Evolutionary conservation across 2,329 filamentous ascomycete species (phyloP), one percentile per base, ranked within the genome.

Genomic region (Talaromyces verruculosus): DNA sequence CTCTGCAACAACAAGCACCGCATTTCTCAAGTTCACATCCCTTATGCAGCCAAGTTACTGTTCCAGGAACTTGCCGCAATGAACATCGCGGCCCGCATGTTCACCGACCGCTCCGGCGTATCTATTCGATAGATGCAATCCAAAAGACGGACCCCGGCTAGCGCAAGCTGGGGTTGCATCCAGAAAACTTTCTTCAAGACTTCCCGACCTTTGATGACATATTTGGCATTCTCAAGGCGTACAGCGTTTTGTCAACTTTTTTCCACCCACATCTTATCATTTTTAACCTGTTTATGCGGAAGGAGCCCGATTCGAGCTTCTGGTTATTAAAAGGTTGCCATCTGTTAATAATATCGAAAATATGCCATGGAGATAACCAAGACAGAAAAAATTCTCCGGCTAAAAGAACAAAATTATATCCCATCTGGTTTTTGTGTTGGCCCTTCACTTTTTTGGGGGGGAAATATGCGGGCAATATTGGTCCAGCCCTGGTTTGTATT

Each of bases 1-100:
- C 92, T 95, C 39, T 99, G 95, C 87, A 95, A 96, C 84, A 99
- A 99, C 85, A 98, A 98, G 87, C 97, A 94, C 69, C 93, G 92
- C 83, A 98, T 99, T 78, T 95, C 94, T 5, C 95, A 99, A 80
- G 91, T 99, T 65, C 92, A 98, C 78, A 96, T 99, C 70, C 95
- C 95, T 0, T 99, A 99, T 77, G 95, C 95, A 2, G 95, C 95
- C 68, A 99, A 99, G 83, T 85, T 99, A 60, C 87, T 99, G 61
- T 99, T 99, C 89, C 95, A 99, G 83, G 95, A 99, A 83, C 83
- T 99, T 71, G 92, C 93, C 76, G 90, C 93, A 60, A 99, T 99
- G 95, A 98, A 98, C 79, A 98, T 99, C 78, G 94, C 95, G 11
- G 90, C 94, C 37, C 89, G 95, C 77, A 94, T 99, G 93, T 99